These are phyloP conservation scores for Sporisorium sorghi DNA, from an alignment of 1,284 basidiomycete genomes.

Conservation along the genomic window DNA sequence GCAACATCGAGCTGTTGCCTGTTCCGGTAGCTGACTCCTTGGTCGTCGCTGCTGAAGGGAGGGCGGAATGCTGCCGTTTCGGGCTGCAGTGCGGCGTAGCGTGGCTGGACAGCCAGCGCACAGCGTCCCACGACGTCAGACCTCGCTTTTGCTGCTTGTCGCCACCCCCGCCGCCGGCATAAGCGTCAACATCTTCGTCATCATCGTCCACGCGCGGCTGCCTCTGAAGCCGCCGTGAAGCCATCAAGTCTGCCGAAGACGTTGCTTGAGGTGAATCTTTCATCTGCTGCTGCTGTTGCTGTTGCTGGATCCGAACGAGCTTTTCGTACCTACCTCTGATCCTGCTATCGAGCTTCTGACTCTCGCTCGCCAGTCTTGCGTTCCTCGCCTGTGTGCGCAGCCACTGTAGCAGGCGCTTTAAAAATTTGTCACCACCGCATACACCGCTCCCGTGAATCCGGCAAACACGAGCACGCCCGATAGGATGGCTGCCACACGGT, in stretches of 20 bases:
- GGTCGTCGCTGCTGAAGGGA: neutral
- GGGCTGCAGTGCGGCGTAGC: constrained; percentile 7
- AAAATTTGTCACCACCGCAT: constrained; percentile 57
- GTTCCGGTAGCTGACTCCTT: neutral
- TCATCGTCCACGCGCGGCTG: neutral
- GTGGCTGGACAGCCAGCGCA: constrained; percentile 21
- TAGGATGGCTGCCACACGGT: constrained; percentile 52
- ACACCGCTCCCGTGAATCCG: constrained; percentile 51
- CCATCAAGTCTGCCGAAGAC: constrained; percentile 6
- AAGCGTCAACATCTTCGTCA: too few species aligned
- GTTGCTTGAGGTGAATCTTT: constrained; percentile 5
- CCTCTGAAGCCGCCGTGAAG: neutral
- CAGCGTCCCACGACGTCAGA: constrained; percentile 24
- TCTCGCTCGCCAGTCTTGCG: constrained; percentile 1
- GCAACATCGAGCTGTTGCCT: constrained; percentile 10
- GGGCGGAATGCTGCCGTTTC: neutral
- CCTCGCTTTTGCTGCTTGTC: constrained; percentile 9
- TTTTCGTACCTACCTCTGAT: constrained; percentile 44
- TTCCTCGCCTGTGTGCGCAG: constrained; percentile 24
- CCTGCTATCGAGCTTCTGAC: constrained; percentile 10
- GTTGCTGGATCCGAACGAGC: constrained; percentile 31
- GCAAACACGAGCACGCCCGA: constrained; percentile 50
- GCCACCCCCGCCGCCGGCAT: neutral
- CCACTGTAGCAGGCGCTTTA: constrained; percentile 58
- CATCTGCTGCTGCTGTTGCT: constrained; percentile 23